Conservation (phyloP, 495 filamentous ascomycete species). For the Tuber aestivum region DNA sequence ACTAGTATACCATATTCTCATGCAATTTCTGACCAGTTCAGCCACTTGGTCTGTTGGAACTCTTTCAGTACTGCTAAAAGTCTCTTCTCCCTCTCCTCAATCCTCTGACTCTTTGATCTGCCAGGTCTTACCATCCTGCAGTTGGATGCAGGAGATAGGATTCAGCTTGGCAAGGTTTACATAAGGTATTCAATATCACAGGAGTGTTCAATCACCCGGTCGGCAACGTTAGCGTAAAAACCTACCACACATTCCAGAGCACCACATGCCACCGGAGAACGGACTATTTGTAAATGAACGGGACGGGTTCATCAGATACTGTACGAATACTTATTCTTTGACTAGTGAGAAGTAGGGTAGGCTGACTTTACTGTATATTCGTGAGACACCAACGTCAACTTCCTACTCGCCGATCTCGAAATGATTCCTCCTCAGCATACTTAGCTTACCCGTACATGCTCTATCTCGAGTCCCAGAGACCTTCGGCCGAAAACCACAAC, state of each 20-base stretch:
- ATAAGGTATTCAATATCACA: too few species aligned
- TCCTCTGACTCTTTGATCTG: too few species aligned
- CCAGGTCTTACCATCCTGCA: too few species aligned
- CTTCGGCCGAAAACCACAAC: not conserved
- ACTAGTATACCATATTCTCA: too few species aligned
- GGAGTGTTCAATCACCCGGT: too few species aligned
- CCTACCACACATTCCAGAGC: not conserved
- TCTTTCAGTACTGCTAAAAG: too few species aligned
- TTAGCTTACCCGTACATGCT: not conserved
- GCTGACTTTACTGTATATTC: not conserved
- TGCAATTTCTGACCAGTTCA: too few species aligned
- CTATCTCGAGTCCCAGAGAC: not conserved
- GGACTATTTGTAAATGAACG: not conserved
- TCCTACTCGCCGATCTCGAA: not conserved
- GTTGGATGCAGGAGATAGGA: too few species aligned
- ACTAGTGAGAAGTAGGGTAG: not conserved
- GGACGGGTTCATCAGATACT: not conserved
- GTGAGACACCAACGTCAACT: not conserved
- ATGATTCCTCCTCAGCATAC: not conserved
- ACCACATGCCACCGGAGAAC: not conserved
- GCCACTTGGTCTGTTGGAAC: too few species aligned
- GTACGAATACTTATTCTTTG: not conserved
- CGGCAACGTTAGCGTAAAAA: too few species aligned
- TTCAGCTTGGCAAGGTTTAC: too few species aligned
- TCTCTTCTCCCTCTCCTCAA: too few species aligned